phyloP scores from a whole-genome alignment of 768 basidiomycete species.

The Leccinum pellstonianum region DNA sequence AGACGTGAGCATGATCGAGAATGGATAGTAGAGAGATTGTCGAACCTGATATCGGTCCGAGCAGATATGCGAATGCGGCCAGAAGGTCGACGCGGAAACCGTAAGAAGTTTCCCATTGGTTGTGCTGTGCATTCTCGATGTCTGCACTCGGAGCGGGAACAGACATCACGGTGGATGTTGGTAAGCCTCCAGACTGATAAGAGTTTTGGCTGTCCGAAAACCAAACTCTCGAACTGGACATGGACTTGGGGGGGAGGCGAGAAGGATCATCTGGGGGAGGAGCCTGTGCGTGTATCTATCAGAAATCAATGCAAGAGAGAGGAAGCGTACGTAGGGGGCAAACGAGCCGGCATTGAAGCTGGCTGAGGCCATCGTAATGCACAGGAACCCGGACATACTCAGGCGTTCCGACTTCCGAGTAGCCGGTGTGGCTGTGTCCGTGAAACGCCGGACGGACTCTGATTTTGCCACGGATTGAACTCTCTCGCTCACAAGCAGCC shows the following conservation, averaged over 20 bases:
- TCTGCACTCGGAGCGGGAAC: conserved; percentile 37
- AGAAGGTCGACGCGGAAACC: conserved; percentile 66
- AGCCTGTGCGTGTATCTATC: conserved; percentile 36
- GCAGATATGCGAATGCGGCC: conserved; percentile 61
- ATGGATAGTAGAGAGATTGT: neutral
- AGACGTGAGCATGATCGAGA: neutral
- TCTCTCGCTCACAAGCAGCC: conserved; percentile 15
- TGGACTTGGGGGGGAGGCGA: conserved; percentile 16
- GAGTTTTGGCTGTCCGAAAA: conserved; percentile 49
- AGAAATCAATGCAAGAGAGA: neutral
- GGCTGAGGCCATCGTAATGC: conserved; percentile 2
- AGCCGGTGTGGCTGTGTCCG: conserved; percentile 37
- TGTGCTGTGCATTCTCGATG: conserved; percentile 42
- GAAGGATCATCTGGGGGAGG: conserved; percentile 58
- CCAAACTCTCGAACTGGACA: conserved; percentile 46
- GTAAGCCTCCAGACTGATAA: conserved; percentile 70
- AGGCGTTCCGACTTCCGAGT: neutral
- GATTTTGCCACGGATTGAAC: conserved; percentile 15
- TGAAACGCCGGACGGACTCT: conserved; percentile 43
- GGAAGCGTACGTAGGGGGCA: conserved; percentile 53
- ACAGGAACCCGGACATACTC: neutral
- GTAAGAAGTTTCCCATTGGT: conserved; percentile 70
- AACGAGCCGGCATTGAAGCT: conserved; percentile 42
- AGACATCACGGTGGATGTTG: conserved; percentile 49
- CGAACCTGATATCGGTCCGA: conserved; percentile 74